These are phyloP conservation scores for Neoconidiobolus thromboides DNA, from an alignment of 371 early-diverging fungal genomes.

Conservation along the genomic window DNA sequence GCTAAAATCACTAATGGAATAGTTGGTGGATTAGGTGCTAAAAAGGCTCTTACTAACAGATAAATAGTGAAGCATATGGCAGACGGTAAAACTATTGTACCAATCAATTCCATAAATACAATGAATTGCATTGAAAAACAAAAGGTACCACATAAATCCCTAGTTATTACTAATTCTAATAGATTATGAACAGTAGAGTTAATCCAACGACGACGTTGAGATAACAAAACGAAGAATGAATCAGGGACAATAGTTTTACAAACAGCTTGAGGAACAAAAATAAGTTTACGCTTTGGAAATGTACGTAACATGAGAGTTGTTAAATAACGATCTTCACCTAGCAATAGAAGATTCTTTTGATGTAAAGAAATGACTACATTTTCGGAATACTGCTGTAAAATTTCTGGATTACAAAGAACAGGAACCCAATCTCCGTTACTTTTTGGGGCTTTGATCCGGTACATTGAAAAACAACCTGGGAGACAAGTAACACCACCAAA, in stretches of 20 bases:
- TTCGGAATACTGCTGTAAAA: constrained; percentile 73
- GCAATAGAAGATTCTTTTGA: constrained; percentile 78
- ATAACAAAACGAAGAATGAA: constrained; percentile 50
- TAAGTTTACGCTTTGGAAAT: constrained; percentile 78
- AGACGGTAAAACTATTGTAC: constrained; percentile 66
- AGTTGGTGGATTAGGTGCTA: background rate
- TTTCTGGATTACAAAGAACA: constrained; percentile 45
- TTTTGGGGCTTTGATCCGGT: constrained; percentile 58
- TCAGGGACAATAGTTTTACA: constrained; percentile 73
- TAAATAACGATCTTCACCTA: constrained; percentile 93
- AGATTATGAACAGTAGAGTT: constrained; percentile 84
- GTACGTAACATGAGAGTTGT: constrained; percentile 86
- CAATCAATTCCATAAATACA: constrained; percentile 59
- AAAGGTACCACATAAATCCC: constrained; percentile 71
- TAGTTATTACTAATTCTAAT: constrained; percentile 71
- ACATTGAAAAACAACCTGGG: constrained; percentile 92
- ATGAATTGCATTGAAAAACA: constrained; percentile 83
- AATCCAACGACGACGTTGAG: constrained; percentile 84
- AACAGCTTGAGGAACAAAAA: constrained; percentile 82
- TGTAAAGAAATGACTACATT: constrained; percentile 86
- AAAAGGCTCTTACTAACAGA: constrained; percentile 10
- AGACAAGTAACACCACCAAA: constrained; percentile 97
- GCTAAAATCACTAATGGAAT: constrained; percentile 41
- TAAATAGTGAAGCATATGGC: constrained; percentile 37
- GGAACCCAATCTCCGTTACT: constrained; percentile 30